Evolutionary conservation across 768 basidiomycete genomes (phyloP).

Genomic region (Tylopilus rubrobrunneus): DNA sequence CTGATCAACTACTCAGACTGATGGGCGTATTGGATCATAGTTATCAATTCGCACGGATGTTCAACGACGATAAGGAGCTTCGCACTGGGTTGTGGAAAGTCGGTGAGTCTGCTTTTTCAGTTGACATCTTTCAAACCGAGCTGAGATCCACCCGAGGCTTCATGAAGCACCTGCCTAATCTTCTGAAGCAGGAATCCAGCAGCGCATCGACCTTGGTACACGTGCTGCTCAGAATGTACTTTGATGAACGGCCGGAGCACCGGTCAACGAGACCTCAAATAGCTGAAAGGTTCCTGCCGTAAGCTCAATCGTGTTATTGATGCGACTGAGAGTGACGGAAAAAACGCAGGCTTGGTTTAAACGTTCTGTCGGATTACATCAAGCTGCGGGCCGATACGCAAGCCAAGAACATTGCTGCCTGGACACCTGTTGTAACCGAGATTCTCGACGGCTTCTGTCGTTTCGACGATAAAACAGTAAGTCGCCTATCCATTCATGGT

Average conservation of each 20-base stretch:
- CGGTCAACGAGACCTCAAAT: conserved; percentile 81
- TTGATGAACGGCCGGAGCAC: conserved; percentile 84
- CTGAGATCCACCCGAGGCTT: conserved; percentile 60
- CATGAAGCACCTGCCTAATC: conserved; percentile 98
- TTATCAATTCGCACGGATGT: conserved; percentile 94
- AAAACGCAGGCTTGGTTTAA: conserved; percentile 67
- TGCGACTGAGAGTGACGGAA: conserved; percentile 3
- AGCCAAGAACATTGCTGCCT: conserved; percentile 91
- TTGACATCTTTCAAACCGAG: background rate
- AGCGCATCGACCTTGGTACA: conserved; percentile 94
- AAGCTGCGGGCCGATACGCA: conserved; percentile 87
- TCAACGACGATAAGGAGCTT: conserved; percentile 98
- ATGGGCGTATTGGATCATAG: conserved; percentile 97
- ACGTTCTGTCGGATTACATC: conserved; percentile 87
- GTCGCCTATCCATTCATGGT: conserved; percentile 29
- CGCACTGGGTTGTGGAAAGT: conserved; percentile 99
- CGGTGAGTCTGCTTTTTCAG: conserved; percentile 53
- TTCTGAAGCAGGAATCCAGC: conserved; percentile 96
- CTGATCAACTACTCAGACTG: conserved; percentile 85
- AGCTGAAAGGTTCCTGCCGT: conserved; percentile 68
- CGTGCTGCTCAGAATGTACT: conserved; percentile 90
- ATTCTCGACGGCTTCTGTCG: conserved; percentile 85
- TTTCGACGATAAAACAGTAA: conserved; percentile 87
- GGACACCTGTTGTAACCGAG: conserved; percentile 99
- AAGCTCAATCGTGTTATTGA: conserved; percentile 19